Base-by-base conservation (phyloP, 148 eudicot genomes). In the Arctostaphylos glauca region DNA sequence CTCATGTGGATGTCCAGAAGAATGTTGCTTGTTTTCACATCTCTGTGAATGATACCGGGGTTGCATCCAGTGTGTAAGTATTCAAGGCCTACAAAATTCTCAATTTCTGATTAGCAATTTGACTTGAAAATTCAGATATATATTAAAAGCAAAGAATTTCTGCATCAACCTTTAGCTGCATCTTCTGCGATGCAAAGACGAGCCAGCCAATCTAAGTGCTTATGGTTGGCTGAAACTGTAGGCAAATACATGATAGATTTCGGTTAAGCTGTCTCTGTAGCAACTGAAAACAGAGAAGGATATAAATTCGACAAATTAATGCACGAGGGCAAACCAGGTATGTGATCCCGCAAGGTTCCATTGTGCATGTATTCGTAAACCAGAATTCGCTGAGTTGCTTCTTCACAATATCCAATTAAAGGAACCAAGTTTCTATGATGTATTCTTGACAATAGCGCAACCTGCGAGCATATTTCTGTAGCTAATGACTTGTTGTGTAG, bases 341-440 rank as follows among this genome's bases (percentile, higher is more conserved):
- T 90, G 85, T 96, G 96, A 90, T 96, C 98, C 79, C 94, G 80
- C 80, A 96, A 86, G 46, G 98, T 94, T 84, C 97, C 97, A 75
- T 96, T 91, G 81, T 94, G 99, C 99, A 96, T 94, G 87, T 94
- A 96, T 85, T 96, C 99, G 8, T 92, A 96, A 31, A 96, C 95
- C 76, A 96, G 91, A 90, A 96, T 93, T 81, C 94, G 88, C 75
- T 94, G 95, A 82, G 89, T 89, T 83, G 92, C 95, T 87, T 94
- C 98, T 94, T 94, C 98, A 81, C 97, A 96, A 71, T 93, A 94
- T 87, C 99, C 99, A 82, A 96, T 92, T 47, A 96, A 87, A 82
- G 97, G 97, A 81, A 96, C 99, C 91, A 96, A 87, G 79, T 96
- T 94, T 85, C 98, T 90, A 86, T 96, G 99, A 80, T 96, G 98